phyloP scores from a whole-genome alignment of 1,139 yeast genomes.

The Tardiomyces blankii region DNA sequence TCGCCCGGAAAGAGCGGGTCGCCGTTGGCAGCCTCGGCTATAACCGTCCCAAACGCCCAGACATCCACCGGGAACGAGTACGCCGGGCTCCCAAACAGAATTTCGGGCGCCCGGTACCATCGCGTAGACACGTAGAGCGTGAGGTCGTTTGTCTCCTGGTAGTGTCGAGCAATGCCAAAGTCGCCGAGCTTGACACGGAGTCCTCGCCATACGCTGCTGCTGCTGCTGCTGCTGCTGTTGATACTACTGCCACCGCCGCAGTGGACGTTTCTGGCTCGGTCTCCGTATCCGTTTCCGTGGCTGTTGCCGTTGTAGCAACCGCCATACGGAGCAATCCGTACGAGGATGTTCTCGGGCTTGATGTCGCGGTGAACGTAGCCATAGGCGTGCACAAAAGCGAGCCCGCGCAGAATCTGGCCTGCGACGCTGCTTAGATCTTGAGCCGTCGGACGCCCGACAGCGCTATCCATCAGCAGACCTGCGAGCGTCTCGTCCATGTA shows the following conservation, averaged over 20 bases:
- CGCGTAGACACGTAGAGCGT: slow-evolving; percentile 74
- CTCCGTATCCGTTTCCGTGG: too few species aligned
- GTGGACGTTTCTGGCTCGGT: too few species aligned
- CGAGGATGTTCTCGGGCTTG: slow-evolving; percentile 83
- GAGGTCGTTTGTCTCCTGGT: slow-evolving; percentile 42
- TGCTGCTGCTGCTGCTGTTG: too few species aligned
- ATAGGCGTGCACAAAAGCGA: slow-evolving; percentile 68
- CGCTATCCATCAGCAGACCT: slow-evolving; percentile 37
- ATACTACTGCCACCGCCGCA: too few species aligned
- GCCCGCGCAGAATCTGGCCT: slow-evolving; percentile 58
- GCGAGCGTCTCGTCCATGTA: slow-evolving; percentile 72
- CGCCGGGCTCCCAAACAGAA: slow-evolving; percentile 51
- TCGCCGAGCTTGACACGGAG: slow-evolving; percentile 79
- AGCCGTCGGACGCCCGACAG: slow-evolving; percentile 39
- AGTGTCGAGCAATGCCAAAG: slow-evolving; percentile 75
- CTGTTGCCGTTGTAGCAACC: slow-evolving; percentile 36
- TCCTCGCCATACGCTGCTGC: slow-evolving; percentile 26
- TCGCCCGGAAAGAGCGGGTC: slow-evolving; percentile 78
- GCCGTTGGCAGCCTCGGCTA: slow-evolving; percentile 67
- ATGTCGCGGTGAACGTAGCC: slow-evolving; percentile 83
- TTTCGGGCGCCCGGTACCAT: slow-evolving; percentile 96
- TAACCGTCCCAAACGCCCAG: slow-evolving; percentile 91
- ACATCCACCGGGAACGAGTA: slow-evolving; percentile 77
- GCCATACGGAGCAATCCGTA: slow-evolving; percentile 28
- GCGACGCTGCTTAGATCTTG: slow-evolving; percentile 54